These are phyloP conservation scores for Terana coerulea DNA, from an alignment of 768 basidiomycete species.

Conservation along the genomic window DNA sequence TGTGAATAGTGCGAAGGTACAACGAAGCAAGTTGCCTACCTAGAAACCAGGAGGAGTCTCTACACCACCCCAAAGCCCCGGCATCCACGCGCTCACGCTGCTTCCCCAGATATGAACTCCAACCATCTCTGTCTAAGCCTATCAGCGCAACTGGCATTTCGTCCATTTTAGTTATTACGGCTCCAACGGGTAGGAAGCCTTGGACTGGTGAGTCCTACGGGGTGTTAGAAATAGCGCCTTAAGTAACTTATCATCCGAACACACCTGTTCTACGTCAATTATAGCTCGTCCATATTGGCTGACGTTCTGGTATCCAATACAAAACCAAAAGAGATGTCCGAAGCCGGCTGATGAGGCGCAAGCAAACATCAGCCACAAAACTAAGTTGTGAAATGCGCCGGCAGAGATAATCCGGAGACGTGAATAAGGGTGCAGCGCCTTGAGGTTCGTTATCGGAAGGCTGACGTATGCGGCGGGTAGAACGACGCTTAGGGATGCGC, in stretches of 20 bases:
- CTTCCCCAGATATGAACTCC: conserved; percentile 44
- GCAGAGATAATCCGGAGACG: conserved; percentile 64
- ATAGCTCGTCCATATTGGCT: conserved; percentile 52
- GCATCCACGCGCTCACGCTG: not conserved
- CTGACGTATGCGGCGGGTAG: conserved; percentile 76
- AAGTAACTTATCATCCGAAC: conserved; percentile 21
- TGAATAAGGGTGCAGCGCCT: conserved; percentile 35
- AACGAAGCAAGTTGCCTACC: conserved; percentile 20
- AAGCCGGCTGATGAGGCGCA: conserved; percentile 29
- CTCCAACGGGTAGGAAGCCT: conserved; percentile 50
- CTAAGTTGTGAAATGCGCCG: conserved; percentile 77
- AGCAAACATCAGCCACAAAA: conserved; percentile 49
- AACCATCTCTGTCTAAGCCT: conserved; percentile 31
- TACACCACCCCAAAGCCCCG: conserved; percentile 59
- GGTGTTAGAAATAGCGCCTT: not conserved
- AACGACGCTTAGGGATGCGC: conserved; percentile 55
- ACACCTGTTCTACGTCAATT: conserved; percentile 47
- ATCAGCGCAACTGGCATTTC: conserved; percentile 45
- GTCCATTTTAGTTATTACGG: conserved; percentile 62
- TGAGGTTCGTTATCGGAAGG: conserved; percentile 43
- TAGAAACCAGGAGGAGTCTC: conserved; percentile 27
- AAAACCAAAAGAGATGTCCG: conserved; percentile 10
- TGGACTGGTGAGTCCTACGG: conserved; percentile 58
- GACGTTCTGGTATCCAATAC: conserved; percentile 51
- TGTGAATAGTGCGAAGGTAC: too few species aligned